Percentiles rank a stretch among this genome's conserved stretches.
phyloP scores from a whole-genome alignment of 768 basidiomycete genomes.

The Solioccasus polychromus region DNA sequence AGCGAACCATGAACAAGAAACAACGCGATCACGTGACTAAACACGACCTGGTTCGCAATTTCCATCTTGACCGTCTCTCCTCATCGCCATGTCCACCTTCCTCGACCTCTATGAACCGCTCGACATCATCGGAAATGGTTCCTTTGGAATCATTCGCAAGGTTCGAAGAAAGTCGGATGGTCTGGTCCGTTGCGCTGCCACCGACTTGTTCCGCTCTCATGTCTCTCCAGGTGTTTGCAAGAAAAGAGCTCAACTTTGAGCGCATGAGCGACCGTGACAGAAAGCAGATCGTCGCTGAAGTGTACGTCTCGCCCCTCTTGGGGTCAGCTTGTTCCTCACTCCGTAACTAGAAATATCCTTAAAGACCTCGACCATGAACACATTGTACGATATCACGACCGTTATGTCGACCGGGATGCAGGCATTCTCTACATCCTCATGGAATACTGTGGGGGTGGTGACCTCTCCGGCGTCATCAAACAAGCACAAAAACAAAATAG shows the following conservation, averaged over 20 bases:
- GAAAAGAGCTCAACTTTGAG: constrained; percentile 97
- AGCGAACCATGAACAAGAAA: constrained; percentile 29
- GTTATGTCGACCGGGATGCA: constrained; percentile 84
- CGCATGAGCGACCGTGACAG: constrained; percentile 94
- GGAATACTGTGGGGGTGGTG: constrained; percentile 99
- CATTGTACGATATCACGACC: constrained; percentile 94
- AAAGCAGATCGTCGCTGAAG: constrained; percentile 96
- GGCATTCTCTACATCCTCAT: constrained; percentile 96
- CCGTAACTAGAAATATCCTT: constrained; percentile 75
- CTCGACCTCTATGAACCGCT: constrained; percentile 83
- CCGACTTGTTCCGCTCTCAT: neutral
- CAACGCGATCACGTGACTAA: constrained; percentile 29
- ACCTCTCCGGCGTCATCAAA: constrained; percentile 86
- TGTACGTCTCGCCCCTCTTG: constrained; percentile 60
- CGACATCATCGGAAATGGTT: constrained; percentile 94
- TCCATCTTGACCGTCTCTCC: constrained; percentile 17
- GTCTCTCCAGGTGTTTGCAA: constrained; percentile 65
- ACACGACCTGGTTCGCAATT: constrained; percentile 11
- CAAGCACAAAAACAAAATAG: constrained; percentile 65
- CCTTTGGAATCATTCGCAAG: constrained; percentile 97
- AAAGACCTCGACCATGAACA: constrained; percentile 94
- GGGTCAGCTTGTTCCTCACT: neutral
- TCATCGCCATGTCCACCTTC: constrained; percentile 36
- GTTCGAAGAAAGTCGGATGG: constrained; percentile 84
- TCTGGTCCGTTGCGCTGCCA: constrained; percentile 48